Conservation (phyloP, 768 basidiomycete species). For the Psilocybe cyanescens region DNA sequence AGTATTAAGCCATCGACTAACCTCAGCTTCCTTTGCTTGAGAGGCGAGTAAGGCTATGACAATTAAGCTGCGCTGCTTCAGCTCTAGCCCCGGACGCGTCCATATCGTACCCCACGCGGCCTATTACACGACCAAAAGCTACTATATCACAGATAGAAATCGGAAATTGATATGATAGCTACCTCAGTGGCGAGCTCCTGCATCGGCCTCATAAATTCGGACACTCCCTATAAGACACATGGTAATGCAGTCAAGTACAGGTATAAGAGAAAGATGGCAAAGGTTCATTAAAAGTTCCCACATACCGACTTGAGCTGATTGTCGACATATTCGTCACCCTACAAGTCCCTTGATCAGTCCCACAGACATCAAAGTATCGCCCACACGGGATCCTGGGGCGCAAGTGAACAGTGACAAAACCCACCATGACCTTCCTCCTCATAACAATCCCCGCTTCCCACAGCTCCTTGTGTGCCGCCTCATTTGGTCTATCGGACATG, state of each 20-base stretch:
- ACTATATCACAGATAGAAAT: not conserved
- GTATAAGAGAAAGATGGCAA: not conserved
- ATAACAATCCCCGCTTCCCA: conserved; percentile 45
- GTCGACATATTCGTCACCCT: conserved; percentile 49
- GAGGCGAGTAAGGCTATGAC: conserved; percentile 45
- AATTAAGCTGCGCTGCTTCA: conserved; percentile 50
- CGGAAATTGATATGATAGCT: not conserved
- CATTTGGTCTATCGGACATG: conserved; percentile 23
- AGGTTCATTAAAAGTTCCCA: not conserved
- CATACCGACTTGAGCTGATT: conserved; percentile 41
- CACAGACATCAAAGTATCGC: too few relatives aligned
- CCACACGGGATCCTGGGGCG: not conserved
- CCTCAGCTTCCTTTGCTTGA: conserved; percentile 48
- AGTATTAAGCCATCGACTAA: conserved; percentile 7
- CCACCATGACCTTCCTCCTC: conserved; percentile 46
- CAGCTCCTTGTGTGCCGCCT: conserved; percentile 41
- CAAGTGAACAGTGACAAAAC: not conserved
- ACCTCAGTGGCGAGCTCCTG: conserved; percentile 49
- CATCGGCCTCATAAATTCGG: conserved; percentile 52
- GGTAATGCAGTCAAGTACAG: not conserved
- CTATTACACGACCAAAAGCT: conserved; percentile 20
- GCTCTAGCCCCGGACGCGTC: conserved; percentile 48
- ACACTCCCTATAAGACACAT: conserved; percentile 30
- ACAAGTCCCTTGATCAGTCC: not conserved
- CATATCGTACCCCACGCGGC: conserved; percentile 52